Conservation (phyloP, 202 grass and related monocot genomes). For the Saccharum hybrid region DNA sequence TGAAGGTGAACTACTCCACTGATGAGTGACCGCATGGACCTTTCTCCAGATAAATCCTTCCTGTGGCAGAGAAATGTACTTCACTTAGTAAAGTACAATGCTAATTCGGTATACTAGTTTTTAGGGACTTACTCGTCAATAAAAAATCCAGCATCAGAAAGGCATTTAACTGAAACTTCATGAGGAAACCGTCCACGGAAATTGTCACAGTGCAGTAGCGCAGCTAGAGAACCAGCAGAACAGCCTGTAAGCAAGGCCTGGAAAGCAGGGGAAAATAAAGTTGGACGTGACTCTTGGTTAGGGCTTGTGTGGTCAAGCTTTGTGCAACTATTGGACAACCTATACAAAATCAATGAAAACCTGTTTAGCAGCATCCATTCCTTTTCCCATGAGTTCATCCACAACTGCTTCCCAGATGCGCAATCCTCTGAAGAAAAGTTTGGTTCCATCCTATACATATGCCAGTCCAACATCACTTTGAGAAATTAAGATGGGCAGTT, state of each 20-base stretch:
- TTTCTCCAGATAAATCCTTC: conserved; percentile 41
- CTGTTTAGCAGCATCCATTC: conserved; percentile 53
- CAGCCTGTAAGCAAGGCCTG: conserved; percentile 75
- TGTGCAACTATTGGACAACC: not conserved
- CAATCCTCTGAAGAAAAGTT: conserved; percentile 70
- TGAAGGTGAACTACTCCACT: conserved; percentile 61
- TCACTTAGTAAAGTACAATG: conserved; percentile 26
- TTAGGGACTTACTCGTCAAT: conserved; percentile 59
- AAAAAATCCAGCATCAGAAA: conserved; percentile 76
- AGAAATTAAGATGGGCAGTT: not conserved
- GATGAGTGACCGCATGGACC: conserved; percentile 30
- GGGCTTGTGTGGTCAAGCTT: not conserved
- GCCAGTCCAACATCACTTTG: not conserved
- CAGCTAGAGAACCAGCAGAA: conserved; percentile 72
- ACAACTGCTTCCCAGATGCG: conserved; percentile 62
- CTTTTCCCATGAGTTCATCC: conserved; percentile 63
- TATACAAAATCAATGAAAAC: conserved; percentile 34
- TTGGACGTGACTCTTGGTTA: not conserved
- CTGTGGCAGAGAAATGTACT: conserved; percentile 45
- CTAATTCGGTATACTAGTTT: not conserved
- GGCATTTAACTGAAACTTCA: conserved; percentile 63
- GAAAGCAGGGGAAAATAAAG: not conserved
- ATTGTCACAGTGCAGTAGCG: conserved; percentile 65
- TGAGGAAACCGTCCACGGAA: conserved; percentile 51
- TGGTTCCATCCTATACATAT: conserved; percentile 46